These are phyloP conservation scores for Xerocomus potaroensis DNA, from an alignment of 768 basidiomycete species.

Conservation along the genomic window DNA sequence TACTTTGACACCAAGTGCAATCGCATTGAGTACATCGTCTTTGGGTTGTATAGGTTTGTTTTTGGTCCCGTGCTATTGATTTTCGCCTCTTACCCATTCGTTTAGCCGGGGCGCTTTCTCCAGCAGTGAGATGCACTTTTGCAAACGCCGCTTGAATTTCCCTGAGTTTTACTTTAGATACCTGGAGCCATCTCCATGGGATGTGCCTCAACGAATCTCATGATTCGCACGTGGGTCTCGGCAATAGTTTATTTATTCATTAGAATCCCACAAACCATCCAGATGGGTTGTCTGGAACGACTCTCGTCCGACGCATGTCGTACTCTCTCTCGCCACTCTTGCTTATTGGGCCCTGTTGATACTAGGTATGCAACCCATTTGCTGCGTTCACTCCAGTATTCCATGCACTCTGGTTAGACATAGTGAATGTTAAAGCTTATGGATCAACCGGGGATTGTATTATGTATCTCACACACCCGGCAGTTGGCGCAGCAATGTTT, in stretches of 20 bases:
- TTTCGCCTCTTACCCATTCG: neutral
- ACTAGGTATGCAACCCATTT: neutral
- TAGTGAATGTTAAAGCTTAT: neutral
- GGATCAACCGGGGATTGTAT: conserved; percentile 2
- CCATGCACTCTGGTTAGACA: conserved; percentile 1
- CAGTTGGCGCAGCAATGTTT: conserved; percentile 1
- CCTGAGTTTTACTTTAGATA: conserved; percentile 1
- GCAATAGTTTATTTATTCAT: neutral
- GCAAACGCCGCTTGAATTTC: neutral
- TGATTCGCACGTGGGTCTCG: conserved; percentile 15
- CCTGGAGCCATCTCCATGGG: conserved; percentile 1
- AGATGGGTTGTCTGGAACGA: conserved; percentile 18
- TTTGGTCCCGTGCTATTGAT: neutral
- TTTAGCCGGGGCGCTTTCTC: neutral
- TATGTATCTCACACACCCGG: neutral
- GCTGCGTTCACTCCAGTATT: neutral
- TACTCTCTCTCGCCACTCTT: conserved; percentile 1
- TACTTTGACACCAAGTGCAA: conserved; percentile 3
- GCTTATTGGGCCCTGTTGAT: conserved; percentile 13
- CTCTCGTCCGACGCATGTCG: neutral
- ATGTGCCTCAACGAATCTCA: conserved; percentile 15
- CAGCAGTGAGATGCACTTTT: conserved; percentile 1
- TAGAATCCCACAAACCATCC: neutral
- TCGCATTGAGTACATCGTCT: neutral
- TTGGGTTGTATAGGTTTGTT: conserved; percentile 9